Evolutionary conservation across 805 yeast genomes (phyloP).

Genomic region (Metschnikowia picachoensis): DNA sequence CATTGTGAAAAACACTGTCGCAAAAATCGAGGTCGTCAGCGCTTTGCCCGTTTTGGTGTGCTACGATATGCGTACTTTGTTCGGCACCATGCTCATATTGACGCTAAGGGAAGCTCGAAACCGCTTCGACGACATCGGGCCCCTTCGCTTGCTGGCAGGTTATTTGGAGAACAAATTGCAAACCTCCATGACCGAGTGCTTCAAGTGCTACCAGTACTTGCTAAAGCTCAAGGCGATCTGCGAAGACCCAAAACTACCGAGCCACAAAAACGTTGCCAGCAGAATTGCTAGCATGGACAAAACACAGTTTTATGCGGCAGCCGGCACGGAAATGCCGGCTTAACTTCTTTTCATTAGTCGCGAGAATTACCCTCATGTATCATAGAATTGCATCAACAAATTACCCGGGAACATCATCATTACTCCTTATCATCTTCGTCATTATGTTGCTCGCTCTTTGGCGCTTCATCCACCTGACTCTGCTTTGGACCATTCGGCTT

Average conservation of each 20-base stretch:
- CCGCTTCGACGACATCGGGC: slow-evolving; percentile 10
- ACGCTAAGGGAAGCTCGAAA: slow-evolving; percentile 16
- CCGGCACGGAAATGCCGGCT: background rate
- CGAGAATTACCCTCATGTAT: too few species aligned
- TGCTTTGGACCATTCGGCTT: too few species aligned
- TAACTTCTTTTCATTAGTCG: too few species aligned
- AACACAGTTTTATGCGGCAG: slow-evolving; percentile 8
- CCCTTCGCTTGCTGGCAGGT: slow-evolving; percentile 9
- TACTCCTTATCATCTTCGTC: too few species aligned
- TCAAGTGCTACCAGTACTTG: slow-evolving; percentile 16
- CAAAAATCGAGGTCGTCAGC: slow-evolving; percentile 37
- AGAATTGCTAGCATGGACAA: slow-evolving; percentile 10
- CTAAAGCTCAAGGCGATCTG: slow-evolving; percentile 15
- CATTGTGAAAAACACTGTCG: slow-evolving; percentile 27
- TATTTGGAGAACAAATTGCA: slow-evolving; percentile 9
- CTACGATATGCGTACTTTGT: slow-evolving; percentile 30
- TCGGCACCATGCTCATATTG: slow-evolving; percentile 23
- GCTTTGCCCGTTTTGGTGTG: slow-evolving; percentile 36
- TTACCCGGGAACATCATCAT: too few species aligned
- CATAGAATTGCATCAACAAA: too few species aligned
- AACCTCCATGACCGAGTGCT: slow-evolving; percentile 9
- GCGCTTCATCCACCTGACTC: too few species aligned
- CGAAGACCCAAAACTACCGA: slow-evolving; percentile 17
- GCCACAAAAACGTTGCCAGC: slow-evolving; percentile 15
- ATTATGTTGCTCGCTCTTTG: too few species aligned